These are phyloP conservation scores for Curvularia lunata DNA, from an alignment of 2,329 filamentous ascomycete species.

Conservation along the genomic window DNA sequence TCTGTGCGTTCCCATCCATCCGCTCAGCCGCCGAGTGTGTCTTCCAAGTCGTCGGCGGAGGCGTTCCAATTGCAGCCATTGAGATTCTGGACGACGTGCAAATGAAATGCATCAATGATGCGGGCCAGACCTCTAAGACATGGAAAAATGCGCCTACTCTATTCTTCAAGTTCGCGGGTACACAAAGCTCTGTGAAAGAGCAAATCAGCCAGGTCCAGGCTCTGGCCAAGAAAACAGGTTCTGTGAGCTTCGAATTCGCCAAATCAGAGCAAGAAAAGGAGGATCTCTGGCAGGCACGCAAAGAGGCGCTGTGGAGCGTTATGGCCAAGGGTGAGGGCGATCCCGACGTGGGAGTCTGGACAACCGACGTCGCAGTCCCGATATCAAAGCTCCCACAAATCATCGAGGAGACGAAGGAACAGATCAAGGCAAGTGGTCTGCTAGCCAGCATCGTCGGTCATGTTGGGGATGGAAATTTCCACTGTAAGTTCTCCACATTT, in stretches of 20 bases:
- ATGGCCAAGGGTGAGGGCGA: constrained; percentile 68
- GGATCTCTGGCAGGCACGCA: constrained; percentile 77
- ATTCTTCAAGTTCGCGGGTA: constrained; percentile 78
- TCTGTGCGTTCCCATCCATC: constrained; percentile 69
- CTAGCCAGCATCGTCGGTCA: constrained; percentile 73
- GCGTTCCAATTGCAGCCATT: constrained; percentile 86
- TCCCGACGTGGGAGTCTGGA: constrained; percentile 71
- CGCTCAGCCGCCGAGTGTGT: constrained; percentile 80
- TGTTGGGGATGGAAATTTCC: constrained; percentile 78
- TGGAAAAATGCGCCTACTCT: constrained; percentile 76
- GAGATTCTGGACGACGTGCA: constrained; percentile 92
- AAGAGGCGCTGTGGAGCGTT: constrained; percentile 75
- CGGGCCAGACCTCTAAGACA: constrained; percentile 66
- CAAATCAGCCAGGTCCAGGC: constrained; percentile 72
- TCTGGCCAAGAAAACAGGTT: constrained; percentile 64
- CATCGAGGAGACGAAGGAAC: constrained; percentile 75
- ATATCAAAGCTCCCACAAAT: constrained; percentile 74
- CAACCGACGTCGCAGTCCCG: constrained; percentile 81
- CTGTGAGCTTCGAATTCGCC: constrained; percentile 74
- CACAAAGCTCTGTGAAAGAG: constrained; percentile 73
- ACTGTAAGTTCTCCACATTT: constrained; percentile 55
- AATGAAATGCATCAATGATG: constrained; percentile 76
- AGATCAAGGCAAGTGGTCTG: constrained; percentile 68
- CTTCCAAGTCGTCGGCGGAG: constrained; percentile 76
- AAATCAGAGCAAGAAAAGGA: constrained; percentile 67